Percentiles rank a stretch among this genome's conserved stretches.
These are phyloP conservation scores for Stylonectria norvegica DNA, from an alignment of 2,329 filamentous ascomycete species.

Conservation along the genomic window DNA sequence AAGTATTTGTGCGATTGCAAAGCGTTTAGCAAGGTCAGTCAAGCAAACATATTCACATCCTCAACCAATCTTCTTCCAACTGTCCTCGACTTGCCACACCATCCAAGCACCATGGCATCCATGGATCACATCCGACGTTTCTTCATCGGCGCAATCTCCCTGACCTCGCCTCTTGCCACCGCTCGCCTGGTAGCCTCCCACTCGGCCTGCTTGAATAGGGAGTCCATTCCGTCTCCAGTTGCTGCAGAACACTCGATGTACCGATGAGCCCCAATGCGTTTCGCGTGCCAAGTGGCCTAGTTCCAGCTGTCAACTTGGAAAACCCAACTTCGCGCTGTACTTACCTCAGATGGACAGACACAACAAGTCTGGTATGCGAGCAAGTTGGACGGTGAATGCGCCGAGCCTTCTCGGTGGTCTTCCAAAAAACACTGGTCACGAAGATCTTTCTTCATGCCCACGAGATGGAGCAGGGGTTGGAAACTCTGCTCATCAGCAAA, in stretches of 20 bases:
- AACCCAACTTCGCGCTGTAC: neutral
- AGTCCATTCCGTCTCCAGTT: conserved; percentile 34
- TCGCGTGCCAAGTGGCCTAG: conserved; percentile 34
- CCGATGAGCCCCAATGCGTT: conserved; percentile 25
- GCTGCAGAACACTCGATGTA: conserved; percentile 37
- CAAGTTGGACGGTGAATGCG: conserved; percentile 7
- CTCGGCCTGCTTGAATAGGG: conserved; percentile 27
- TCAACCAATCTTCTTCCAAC: no score
- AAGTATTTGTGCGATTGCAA: no score
- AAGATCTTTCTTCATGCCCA: conserved; percentile 36
- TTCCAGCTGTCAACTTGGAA: conserved; percentile 3
- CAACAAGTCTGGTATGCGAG: conserved; percentile 29
- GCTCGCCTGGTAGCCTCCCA: conserved; percentile 22
- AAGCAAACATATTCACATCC: neutral
- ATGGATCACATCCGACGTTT: conserved; percentile 18
- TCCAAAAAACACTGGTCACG: conserved; percentile 23
- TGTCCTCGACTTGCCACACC: no score
- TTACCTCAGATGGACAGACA: conserved; percentile 29
- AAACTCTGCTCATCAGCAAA: conserved; percentile 20
- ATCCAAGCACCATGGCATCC: no score
- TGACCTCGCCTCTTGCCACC: conserved; percentile 10
- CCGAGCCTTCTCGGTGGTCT: conserved; percentile 14
- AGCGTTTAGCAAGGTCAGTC: no score
- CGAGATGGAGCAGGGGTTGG: conserved; percentile 29
- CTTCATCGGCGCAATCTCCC: conserved; percentile 13